These are phyloP conservation scores for Litsea cubeba DNA, from an alignment of 164 flowering plant genomes.

Conservation along the genomic window DNA sequence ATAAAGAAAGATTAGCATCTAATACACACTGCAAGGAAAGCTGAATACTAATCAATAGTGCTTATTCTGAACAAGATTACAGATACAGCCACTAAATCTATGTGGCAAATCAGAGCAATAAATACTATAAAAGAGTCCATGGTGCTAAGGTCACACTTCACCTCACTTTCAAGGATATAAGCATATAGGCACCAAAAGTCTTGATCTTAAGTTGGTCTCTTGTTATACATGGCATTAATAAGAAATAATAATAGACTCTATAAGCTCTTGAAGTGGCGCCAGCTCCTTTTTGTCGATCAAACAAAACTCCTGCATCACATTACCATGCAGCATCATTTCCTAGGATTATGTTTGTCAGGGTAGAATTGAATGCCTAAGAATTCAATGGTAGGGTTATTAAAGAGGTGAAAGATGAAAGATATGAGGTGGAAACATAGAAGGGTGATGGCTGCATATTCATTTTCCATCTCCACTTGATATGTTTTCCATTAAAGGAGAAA, in stretches of 20 bases:
- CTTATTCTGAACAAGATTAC: slow-evolving; percentile 4
- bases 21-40: not conserved
- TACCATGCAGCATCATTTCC: not conserved
- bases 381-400: no score
- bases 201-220: not conserved
- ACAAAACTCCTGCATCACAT: slow-evolving; percentile 71
- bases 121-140: not conserved
- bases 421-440: no score
- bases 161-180: not conserved
- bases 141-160: not conserved
- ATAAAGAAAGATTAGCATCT: not conserved
- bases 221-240: slow-evolving; percentile 22
- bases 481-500: no score
- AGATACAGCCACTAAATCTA: not conserved
- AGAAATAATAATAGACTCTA: slow-evolving; percentile 76
- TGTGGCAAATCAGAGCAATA: not conserved
- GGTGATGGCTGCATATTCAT: no score
- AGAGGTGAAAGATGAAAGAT: no score
- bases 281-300: slow-evolving; percentile 98
- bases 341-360: no score
- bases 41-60: not conserved
- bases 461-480: no score
- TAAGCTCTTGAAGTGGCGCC: slow-evolving; percentile 96
- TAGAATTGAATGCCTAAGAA: no score
- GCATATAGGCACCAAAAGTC: not conserved